phyloP scores from a whole-genome alignment of 345 rosid species.

The Bruguiera sexangula region DNA sequence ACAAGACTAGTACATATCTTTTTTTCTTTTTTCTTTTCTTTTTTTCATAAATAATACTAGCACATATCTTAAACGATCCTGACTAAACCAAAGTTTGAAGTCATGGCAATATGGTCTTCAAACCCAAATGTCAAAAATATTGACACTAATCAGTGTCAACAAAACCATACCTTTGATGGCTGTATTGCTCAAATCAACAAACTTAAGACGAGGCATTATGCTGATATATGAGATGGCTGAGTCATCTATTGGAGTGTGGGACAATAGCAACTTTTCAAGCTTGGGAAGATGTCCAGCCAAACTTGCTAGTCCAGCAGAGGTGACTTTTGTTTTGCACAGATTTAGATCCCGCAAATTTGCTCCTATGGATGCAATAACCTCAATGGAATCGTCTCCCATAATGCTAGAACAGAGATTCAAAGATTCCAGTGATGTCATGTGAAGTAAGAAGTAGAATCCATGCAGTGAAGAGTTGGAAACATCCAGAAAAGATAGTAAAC shows the following conservation, averaged over 20 bases:
- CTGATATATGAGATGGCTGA: conserved; percentile 50
- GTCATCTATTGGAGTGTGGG: conserved; percentile 59
- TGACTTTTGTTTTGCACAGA: conserved; percentile 65
- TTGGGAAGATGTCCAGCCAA: conserved; percentile 62
- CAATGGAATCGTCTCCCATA: conserved; percentile 66
- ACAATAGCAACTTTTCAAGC: conserved; percentile 61
- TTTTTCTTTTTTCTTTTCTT: too few species aligned
- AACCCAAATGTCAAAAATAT: too few species aligned
- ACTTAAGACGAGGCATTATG: conserved; percentile 54
- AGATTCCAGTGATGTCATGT: conserved; percentile 58
- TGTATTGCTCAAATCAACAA: conserved; percentile 72
- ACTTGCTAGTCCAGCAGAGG: conserved; percentile 53
- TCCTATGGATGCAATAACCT: conserved; percentile 51
- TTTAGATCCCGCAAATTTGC: conserved; percentile 55
- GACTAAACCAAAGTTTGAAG: background rate
- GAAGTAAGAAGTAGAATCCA: conserved; percentile 50
- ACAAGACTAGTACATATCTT: background rate
- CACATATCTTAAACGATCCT: background rate
- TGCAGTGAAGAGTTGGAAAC: conserved; percentile 56
- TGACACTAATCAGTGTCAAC: background rate
- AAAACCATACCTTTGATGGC: conserved; percentile 53
- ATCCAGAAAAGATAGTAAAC: conserved; percentile 56
- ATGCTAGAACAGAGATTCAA: conserved; percentile 64
- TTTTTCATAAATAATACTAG: background rate
- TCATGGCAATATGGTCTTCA: background rate